Evolutionary conservation across 768 basidiomycete species (phyloP).

Genomic region (Daedalea quercina): DNA sequence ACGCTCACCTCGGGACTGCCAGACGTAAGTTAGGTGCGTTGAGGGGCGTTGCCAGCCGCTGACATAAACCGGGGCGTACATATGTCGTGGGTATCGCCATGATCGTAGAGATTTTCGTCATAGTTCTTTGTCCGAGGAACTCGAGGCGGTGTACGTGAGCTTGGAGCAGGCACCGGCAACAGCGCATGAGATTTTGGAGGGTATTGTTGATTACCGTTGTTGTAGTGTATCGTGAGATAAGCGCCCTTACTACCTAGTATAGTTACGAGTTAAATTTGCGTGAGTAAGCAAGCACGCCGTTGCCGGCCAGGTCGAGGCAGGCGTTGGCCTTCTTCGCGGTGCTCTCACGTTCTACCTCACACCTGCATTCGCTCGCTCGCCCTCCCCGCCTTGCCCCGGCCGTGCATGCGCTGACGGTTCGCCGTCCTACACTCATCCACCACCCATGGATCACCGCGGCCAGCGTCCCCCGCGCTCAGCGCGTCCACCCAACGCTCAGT

Average conservation of each 20-base stretch:
- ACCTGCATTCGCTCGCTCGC: slow-evolving; percentile 2
- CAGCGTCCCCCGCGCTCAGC: slow-evolving; percentile 31
- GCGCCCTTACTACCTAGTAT: background rate
- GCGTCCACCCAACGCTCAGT: slow-evolving; percentile 23
- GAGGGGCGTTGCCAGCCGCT: too few relatives aligned
- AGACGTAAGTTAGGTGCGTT: too few relatives aligned
- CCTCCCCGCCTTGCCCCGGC: slow-evolving; percentile 5
- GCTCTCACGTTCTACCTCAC: slow-evolving; percentile 2
- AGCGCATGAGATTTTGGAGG: too few relatives aligned
- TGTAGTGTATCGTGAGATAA: too few relatives aligned
- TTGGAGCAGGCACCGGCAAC: too few relatives aligned
- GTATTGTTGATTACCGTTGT: too few relatives aligned
- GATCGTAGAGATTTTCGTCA: too few relatives aligned
- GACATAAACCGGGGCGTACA: too few relatives aligned
- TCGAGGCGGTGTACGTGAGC: too few relatives aligned
- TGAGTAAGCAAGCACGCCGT: slow-evolving; percentile 84
- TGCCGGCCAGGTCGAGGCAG: slow-evolving; percentile 84
- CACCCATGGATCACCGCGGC: slow-evolving; percentile 26
- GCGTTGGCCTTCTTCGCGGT: slow-evolving; percentile 31
- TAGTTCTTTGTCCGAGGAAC: too few relatives aligned
- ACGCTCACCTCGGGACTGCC: too few relatives aligned
- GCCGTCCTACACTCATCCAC: background rate
- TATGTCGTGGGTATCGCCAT: too few relatives aligned
- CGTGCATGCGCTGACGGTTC: slow-evolving; percentile 19
- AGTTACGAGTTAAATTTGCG: slow-evolving; percentile 94